phyloP scores from a whole-genome alignment of 768 basidiomycete species.

The Nevesoporus exiguus region DNA sequence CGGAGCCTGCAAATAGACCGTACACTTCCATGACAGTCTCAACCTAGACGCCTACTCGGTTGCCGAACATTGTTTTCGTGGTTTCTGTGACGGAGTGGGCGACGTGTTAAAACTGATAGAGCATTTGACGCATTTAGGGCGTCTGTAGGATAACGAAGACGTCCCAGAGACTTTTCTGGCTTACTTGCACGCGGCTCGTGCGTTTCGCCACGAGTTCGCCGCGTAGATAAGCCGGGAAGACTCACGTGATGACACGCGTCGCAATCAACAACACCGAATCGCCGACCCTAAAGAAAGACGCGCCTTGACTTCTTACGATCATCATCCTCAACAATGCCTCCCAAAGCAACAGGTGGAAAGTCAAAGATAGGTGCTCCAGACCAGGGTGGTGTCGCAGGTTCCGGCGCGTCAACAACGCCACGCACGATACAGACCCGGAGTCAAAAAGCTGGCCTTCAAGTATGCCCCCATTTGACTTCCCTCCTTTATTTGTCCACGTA shows the following conservation, averaged over 20 bases:
- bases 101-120: no score
- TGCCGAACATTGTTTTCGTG: no score
- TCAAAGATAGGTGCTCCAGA: conserved; percentile 46
- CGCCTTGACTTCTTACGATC: conserved; percentile 30
- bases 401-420: conserved; percentile 32
- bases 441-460: conserved; percentile 86
- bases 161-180: no score
- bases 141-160: no score
- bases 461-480: conserved; percentile 29
- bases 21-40: no score
- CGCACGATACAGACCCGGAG: conserved; percentile 63
- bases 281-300: conserved; percentile 35
- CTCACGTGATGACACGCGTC: conserved; percentile 1
- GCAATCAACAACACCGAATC: conserved; percentile 19
- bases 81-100: no score
- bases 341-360: conserved; percentile 59
- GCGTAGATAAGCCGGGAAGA: not conserved
- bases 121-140: no score
- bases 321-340: conserved; percentile 41
- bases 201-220: not conserved
- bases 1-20: no score
- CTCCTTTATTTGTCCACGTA: not conserved
- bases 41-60: no score
- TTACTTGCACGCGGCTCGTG: no score
- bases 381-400: conserved; percentile 20